These are phyloP conservation scores for Amphibolis antarctica DNA, from an alignment of 106 monocot species.

Conservation along the genomic window DNA sequence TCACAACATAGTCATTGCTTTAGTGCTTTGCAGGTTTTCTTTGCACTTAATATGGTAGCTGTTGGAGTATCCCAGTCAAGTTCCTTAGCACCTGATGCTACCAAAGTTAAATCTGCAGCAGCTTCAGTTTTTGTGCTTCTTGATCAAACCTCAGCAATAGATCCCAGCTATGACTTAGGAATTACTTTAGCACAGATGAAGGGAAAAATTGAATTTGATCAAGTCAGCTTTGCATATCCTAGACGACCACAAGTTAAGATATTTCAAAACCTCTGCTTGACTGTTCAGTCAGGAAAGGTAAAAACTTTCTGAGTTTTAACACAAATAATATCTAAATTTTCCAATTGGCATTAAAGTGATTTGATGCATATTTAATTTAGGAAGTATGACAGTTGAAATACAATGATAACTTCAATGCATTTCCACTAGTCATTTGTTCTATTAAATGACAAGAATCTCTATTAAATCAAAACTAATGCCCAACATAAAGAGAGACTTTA, in stretches of 20 bases:
- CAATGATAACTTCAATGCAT: no score
- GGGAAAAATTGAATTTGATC: conserved; percentile 5
- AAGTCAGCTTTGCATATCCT: conserved; percentile 5
- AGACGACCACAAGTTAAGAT: background rate
- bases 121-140: conserved; percentile 4
- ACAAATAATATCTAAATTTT: background rate
- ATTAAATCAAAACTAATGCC: no score
- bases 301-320: background rate
- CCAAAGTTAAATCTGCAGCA: conserved; percentile 4
- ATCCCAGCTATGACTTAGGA: conserved; percentile 2
- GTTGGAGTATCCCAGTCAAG: conserved; percentile 5
- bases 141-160: conserved; percentile 1
- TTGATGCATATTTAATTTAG: background rate
- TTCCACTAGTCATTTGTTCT: no score
- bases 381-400: no score
- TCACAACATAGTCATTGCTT: background rate
- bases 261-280: background rate
- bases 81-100: background rate
- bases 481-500: no score
- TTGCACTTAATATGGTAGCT: conserved; percentile 4
- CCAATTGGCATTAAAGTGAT: background rate
- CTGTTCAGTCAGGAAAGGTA: conserved; percentile 1
- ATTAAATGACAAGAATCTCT: no score
- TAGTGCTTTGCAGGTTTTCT: background rate
- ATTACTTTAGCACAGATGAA: background rate